phyloP scores from a whole-genome alignment of 441 rosid genomes.

The Manihot esculenta region DNA sequence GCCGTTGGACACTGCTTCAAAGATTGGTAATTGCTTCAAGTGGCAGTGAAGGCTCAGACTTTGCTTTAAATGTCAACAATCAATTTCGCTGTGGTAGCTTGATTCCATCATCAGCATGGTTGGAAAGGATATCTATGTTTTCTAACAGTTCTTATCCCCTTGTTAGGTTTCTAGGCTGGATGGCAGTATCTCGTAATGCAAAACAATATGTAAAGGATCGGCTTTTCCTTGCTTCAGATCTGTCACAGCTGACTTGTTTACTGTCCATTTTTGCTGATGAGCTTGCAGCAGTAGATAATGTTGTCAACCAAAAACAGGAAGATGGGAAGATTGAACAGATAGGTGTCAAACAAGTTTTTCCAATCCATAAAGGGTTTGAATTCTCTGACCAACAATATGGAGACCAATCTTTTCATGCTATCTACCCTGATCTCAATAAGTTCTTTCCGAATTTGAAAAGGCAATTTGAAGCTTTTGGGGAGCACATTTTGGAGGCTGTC shows the following conservation, averaged over 20 bases:
- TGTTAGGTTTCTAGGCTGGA: constrained; percentile 90
- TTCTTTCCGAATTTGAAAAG: constrained; percentile 73
- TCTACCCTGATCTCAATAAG: constrained; percentile 66
- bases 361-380: constrained; percentile 26
- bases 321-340: constrained; percentile 34
- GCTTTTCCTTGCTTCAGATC: constrained; percentile 66
- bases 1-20: constrained; percentile 74
- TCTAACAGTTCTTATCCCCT: constrained; percentile 60
- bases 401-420: constrained; percentile 52
- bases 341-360: constrained; percentile 27
- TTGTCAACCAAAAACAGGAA: constrained; percentile 39
- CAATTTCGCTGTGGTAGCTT: constrained; percentile 53
- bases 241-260: constrained; percentile 57
- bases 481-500: constrained; percentile 76
- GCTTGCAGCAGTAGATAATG: constrained; percentile 53
- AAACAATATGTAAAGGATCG: constrained; percentile 55
- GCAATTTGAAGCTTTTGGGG: constrained; percentile 69
- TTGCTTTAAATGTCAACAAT: constrained; percentile 36
- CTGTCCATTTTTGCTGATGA: constrained; percentile 72
- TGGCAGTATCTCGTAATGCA: constrained; percentile 78
- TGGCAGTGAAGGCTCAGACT: constrained; percentile 52
- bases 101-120: constrained; percentile 72
- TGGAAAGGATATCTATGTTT: constrained; percentile 59
- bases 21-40: constrained; percentile 74
- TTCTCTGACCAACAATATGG: constrained; percentile 33